These are phyloP conservation scores for Tetrapisispora pingtungensis DNA, from an alignment of 805 yeast species.

Conservation along the genomic window DNA sequence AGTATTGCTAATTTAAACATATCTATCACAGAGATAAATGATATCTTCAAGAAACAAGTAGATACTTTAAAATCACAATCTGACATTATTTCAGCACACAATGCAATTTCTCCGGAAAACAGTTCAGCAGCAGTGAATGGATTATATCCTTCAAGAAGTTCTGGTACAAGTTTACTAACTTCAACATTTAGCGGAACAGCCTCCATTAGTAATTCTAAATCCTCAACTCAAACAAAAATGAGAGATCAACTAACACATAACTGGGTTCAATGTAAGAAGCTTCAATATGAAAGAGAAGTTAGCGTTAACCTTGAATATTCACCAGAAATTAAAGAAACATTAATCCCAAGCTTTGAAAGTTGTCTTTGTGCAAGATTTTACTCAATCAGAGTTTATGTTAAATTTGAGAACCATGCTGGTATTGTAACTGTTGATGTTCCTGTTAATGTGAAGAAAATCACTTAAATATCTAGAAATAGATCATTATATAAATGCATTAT, in stretches of 20 bases:
- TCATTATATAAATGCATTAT: background rate
- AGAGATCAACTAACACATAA: slow-evolving; percentile 18
- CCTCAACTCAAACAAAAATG: slow-evolving; percentile 12
- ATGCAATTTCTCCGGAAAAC: background rate
- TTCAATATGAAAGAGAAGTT: slow-evolving; percentile 26
- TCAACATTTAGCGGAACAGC: slow-evolving; percentile 10
- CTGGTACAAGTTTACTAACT: background rate
- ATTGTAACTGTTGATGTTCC: slow-evolving; percentile 29
- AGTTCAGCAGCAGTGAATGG: background rate
- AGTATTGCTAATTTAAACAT: slow-evolving; percentile 22
- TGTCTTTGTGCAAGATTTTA: slow-evolving; percentile 54
- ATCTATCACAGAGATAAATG: slow-evolving; percentile 12
- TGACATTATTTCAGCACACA: background rate
- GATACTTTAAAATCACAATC: slow-evolving; percentile 12
- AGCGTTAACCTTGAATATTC: slow-evolving; percentile 34
- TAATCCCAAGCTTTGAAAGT: slow-evolving; percentile 54
- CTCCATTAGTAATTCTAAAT: slow-evolving; percentile 7
- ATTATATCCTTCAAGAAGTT: slow-evolving; percentile 2
- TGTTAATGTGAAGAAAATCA: slow-evolving; percentile 27
- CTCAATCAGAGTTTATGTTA: slow-evolving; percentile 39
- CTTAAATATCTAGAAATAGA: background rate
- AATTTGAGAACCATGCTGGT: slow-evolving; percentile 32
- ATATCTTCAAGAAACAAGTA: slow-evolving; percentile 24
- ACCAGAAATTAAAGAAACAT: slow-evolving; percentile 38
- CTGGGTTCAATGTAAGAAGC: slow-evolving; percentile 26